These are phyloP conservation scores for Eimeria sp. DNA, from an alignment of 169 alveolate species.

Conservation along the genomic window DNA sequence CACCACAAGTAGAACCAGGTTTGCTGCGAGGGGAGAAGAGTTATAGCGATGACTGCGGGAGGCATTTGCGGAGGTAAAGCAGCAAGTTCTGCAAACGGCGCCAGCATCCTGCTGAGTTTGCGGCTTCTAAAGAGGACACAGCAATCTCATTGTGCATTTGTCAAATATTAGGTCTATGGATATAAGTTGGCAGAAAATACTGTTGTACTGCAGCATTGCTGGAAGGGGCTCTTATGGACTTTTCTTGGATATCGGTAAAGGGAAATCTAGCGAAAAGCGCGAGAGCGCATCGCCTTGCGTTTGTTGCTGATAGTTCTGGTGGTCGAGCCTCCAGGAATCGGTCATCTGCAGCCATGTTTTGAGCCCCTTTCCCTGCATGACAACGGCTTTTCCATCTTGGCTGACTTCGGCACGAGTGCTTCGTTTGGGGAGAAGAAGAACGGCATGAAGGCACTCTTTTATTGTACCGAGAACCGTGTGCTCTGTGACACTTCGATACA, in stretches of 20 bases:
- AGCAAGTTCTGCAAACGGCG: background rate
- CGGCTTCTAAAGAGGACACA: background rate
- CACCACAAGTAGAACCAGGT: background rate
- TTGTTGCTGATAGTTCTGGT: background rate
- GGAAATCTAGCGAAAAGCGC: background rate
- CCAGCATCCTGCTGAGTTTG: background rate
- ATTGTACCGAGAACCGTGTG: background rate
- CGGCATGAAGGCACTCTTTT: background rate
- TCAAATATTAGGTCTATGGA: background rate
- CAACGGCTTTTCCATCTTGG: conserved; percentile 16
- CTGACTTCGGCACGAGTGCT: background rate
- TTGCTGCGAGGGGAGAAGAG: background rate
- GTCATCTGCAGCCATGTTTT: background rate
- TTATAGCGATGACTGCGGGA: background rate
- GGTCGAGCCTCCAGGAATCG: background rate
- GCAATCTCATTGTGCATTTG: background rate
- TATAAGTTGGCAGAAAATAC: no score
- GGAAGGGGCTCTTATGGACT: background rate
- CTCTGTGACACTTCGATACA: background rate
- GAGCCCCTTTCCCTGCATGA: background rate
- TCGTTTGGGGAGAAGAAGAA: background rate
- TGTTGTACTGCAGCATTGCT: background rate
- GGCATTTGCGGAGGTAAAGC: background rate
- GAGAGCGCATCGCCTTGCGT: background rate
- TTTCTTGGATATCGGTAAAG: background rate